Evolutionary conservation across 163 green algal species (phyloP), one percentile per base, ranked within the genome.

Genomic region (Volvox carteri): DNA sequence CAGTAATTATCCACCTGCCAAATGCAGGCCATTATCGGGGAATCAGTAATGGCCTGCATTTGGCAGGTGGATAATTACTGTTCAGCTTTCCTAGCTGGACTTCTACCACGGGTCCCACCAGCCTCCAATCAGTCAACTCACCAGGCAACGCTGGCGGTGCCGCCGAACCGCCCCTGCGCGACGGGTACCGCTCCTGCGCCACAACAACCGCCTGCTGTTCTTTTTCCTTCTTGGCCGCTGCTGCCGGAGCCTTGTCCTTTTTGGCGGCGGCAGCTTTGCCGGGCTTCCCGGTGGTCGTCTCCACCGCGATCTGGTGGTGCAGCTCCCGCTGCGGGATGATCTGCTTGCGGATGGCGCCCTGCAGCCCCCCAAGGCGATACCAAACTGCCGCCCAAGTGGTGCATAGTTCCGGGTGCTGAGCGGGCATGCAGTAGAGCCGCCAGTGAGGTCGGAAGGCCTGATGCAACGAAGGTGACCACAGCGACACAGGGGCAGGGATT

Each of bases 341-440:
- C 46, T 68, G 58, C 68, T 88, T 88, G 68, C 84, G 68, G 21
- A 88, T 54, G 37, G 84, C 84, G 18, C 84, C 70, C 70, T 88
- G 84, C 68, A 88, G 70, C 6, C 50, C 48, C 11, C 21, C 39
- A 6, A 88, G 52, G 5, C 84, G 84, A 77, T 92, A 94, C 87
- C 87, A 92, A 21, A 87, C 88, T 11, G 70, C 75, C 54, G 80
- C 76, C 87, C 90, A 93, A 9, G 85, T 90, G n/a, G 12, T 56
- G 12, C 88, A 91, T 16, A 86, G 35, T 1, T 52, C 72, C 16
- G 90, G 90, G 84, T 93, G 81, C 92, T 93, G 90, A 23, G 90
- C 90, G 14, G 92, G 92, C 81, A 86, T 56, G 8, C 90, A 81
- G 88, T 92, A 94, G 41, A 92, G 42, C 52, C 88, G 90, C 88